Evolutionary conservation across 2,329 filamentous ascomycete genomes (phyloP).

Genomic region (Eurotiales sp.): DNA sequence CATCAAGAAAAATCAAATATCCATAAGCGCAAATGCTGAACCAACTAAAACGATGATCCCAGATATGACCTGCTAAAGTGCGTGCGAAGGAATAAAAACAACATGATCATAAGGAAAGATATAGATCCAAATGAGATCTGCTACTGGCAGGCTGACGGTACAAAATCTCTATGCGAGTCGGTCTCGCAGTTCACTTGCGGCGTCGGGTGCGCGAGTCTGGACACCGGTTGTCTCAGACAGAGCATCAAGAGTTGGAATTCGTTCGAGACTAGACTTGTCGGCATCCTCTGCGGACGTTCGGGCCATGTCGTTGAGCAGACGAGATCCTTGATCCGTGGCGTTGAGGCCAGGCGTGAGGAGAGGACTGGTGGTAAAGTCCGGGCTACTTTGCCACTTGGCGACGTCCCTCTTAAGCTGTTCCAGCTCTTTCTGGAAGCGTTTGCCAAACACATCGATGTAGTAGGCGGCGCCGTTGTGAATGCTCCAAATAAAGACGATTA

Average conservation of each 20-base stretch:
- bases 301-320: constrained; percentile 19
- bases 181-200: constrained; percentile 12
- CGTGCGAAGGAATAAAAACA: not conserved
- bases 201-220: constrained; percentile 14
- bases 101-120: too few species aligned
- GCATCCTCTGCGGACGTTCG: constrained; percentile 16
- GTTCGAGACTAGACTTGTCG: constrained; percentile 28
- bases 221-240: constrained; percentile 25
- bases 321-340: constrained; percentile 21
- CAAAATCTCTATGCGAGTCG: not conserved
- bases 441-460: constrained; percentile 98
- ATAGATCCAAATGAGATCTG: too few species aligned
- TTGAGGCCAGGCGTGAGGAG: constrained; percentile 24
- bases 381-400: constrained; percentile 69
- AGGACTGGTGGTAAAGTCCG: constrained; percentile 31
- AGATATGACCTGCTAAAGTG: not conserved
- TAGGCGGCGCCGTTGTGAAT: constrained; percentile 96
- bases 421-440: constrained; percentile 92
- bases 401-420: constrained; percentile 87
- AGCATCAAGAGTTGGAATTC: constrained; percentile 35
- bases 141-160: not conserved
- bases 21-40: not conserved
- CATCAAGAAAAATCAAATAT: constrained; percentile 9
- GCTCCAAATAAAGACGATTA: constrained; percentile 85
- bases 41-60: not conserved